Conservation (phyloP, 306 rosid genomes). For the Pterocarpus santalinus region DNA sequence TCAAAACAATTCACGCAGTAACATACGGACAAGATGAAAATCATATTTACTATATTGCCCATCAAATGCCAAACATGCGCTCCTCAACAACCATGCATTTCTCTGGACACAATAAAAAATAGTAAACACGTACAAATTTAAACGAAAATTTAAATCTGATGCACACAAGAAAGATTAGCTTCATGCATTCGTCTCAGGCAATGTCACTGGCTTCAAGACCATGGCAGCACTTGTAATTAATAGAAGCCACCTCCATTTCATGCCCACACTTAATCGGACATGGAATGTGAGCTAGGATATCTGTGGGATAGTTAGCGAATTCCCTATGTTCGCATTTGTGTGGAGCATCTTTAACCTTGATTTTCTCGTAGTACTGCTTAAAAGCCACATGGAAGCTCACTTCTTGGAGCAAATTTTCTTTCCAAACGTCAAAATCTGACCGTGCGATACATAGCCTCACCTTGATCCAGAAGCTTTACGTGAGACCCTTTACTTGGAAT, state of each 20-base stretch:
- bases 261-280: conserved; percentile 38
- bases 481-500: conserved; percentile 30
- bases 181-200: conserved; percentile 19
- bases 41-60: neutral
- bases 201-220: conserved; percentile 18
- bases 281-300: conserved; percentile 36
- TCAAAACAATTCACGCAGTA: neutral
- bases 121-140: neutral
- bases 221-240: conserved; percentile 41
- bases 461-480: conserved; percentile 40
- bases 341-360: neutral
- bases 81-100: neutral
- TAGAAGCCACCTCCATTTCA: conserved; percentile 39
- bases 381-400: conserved; percentile 35
- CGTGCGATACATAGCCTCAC: neutral
- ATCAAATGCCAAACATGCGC: neutral
- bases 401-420: neutral
- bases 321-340: conserved; percentile 34
- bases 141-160: conserved; percentile 4
- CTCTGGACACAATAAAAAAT: neutral
- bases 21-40: neutral
- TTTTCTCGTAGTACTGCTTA: conserved; percentile 19
- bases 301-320: conserved; percentile 35
- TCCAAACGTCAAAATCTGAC: conserved; percentile 21
- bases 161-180: neutral